Conservation (phyloP, 1,139 yeast species). For the Yamadazyma pseudoaaseri region DNA sequence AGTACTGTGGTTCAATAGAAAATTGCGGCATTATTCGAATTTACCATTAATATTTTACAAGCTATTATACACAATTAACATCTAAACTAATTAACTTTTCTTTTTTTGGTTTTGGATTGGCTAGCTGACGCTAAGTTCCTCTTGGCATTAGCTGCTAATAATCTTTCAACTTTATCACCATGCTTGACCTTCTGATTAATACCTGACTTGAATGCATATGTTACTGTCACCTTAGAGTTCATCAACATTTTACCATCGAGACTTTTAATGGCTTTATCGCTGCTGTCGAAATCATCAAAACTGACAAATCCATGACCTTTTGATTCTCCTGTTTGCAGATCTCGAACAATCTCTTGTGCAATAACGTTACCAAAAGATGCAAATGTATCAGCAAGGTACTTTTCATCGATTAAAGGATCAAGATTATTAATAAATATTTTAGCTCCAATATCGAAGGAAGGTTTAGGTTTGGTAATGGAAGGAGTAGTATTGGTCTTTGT, state of each 20-base stretch:
- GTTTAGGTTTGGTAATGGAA: conserved; percentile 1
- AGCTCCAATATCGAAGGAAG: conserved; percentile 62
- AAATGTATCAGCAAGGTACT: conserved; percentile 59
- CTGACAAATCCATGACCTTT: conserved; percentile 64
- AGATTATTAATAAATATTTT: conserved; percentile 72
- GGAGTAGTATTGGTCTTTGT: conserved; percentile 5
- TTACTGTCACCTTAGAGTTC: conserved; percentile 60
- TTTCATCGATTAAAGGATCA: conserved; percentile 66
- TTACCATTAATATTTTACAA: background rate
- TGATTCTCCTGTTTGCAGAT: conserved; percentile 46
- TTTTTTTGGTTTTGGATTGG: background rate
- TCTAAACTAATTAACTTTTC: background rate
- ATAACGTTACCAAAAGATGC: conserved; percentile 66
- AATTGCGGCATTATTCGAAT: background rate
- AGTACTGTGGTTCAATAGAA: too few species aligned
- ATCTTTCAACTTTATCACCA: conserved; percentile 79
- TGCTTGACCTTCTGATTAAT: conserved; percentile 46
- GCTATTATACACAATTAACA: background rate
- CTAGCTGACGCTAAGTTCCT: conserved; percentile 19
- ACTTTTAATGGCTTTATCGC: conserved; percentile 70
- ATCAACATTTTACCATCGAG: conserved; percentile 70
- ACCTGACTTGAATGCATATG: conserved; percentile 72
- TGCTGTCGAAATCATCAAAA: conserved; percentile 61
- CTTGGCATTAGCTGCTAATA: conserved; percentile 68
- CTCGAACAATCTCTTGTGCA: conserved; percentile 54